phyloP scores from a whole-genome alignment of 257 asterid species.

The Przewalskia tangutica region DNA sequence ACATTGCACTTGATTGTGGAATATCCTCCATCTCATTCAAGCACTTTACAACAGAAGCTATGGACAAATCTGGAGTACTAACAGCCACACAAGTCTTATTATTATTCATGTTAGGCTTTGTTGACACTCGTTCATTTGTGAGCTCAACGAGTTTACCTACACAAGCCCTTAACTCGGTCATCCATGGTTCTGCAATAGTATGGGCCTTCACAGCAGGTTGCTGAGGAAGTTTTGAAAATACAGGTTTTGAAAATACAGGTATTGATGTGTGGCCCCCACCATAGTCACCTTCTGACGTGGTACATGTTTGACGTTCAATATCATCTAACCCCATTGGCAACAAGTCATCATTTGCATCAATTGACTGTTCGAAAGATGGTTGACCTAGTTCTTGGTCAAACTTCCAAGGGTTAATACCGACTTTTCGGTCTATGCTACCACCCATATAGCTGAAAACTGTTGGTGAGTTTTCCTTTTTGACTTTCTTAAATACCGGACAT shows the following conservation, averaged over 20 bases:
- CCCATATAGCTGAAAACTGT: conserved; percentile 24
- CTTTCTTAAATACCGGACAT: conserved; percentile 56
- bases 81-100: conserved; percentile 6
- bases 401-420: conserved; percentile 34
- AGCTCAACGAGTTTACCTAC: conserved; percentile 62
- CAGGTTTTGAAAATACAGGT: conserved; percentile 21
- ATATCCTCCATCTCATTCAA: conserved; percentile 83
- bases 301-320: conserved; percentile 22
- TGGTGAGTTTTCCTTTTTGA: conserved; percentile 25
- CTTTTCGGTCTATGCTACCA: conserved; percentile 27
- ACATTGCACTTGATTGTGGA: conserved; percentile 75
- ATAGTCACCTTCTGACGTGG: conserved; percentile 22
- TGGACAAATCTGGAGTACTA: conserved; percentile 52
- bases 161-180: conserved; percentile 52
- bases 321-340: conserved; percentile 25
- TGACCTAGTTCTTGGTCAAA: conserved; percentile 34
- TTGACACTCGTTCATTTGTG: conserved; percentile 37
- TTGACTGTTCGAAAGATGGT: conserved; percentile 28
- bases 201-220: conserved; percentile 25
- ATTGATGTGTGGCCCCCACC: conserved; percentile 23
- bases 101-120: conserved; percentile 16
- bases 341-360: conserved; percentile 38
- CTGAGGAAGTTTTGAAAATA: conserved; percentile 32
- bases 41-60: conserved; percentile 51
- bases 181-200: conserved; percentile 51